Percentiles rank a stretch among this genome's conserved stretches.
Conservation (phyloP, 2,329 filamentous ascomycete species). For the Aspergillus fijiensis region DNA sequence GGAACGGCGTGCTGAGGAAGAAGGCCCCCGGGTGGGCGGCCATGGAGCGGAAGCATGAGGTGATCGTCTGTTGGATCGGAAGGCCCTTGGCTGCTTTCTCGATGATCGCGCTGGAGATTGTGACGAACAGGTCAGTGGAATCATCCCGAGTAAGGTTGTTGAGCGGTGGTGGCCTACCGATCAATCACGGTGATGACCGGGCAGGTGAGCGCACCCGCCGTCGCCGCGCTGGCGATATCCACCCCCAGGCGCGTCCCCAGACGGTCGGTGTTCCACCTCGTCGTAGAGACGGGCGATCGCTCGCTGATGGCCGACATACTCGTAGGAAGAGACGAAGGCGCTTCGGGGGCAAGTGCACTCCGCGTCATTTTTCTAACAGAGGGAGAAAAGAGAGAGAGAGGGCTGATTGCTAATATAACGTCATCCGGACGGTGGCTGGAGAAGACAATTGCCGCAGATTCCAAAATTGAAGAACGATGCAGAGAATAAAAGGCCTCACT, state of each 20-base stretch:
- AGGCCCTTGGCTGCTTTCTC: slow-evolving; percentile 50
- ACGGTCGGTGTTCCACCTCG: slow-evolving; percentile 72
- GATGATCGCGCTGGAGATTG: slow-evolving; percentile 46
- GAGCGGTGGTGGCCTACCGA: slow-evolving; percentile 51
- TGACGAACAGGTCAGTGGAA: not conserved
- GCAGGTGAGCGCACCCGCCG: slow-evolving; percentile 73
- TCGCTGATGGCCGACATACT: slow-evolving; percentile 25
- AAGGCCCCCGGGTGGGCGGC: slow-evolving; percentile 43
- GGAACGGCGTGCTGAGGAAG: slow-evolving; percentile 49
- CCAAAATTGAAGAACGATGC: not conserved
- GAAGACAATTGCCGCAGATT: not conserved
- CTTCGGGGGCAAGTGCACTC: slow-evolving; percentile 29
- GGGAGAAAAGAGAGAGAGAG: not conserved
- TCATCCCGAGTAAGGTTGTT: too few relatives aligned
- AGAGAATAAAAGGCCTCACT: slow-evolving; percentile 1
- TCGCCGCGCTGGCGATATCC: slow-evolving; percentile 67
- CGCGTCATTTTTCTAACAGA: slow-evolving; percentile 30
- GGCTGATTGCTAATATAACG: slow-evolving; percentile 1
- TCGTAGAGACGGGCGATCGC: slow-evolving; percentile 12
- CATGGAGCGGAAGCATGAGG: slow-evolving; percentile 41
- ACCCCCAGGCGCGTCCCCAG: slow-evolving; percentile 65
- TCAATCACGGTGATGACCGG: slow-evolving; percentile 87
- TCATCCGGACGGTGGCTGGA: slow-evolving; percentile 4
- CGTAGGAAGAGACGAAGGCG: slow-evolving; percentile 14
- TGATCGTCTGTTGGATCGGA: slow-evolving; percentile 43